Base-by-base conservation (phyloP, 495 filamentous ascomycete genomes). In the Aspergillus leporis region DNA sequence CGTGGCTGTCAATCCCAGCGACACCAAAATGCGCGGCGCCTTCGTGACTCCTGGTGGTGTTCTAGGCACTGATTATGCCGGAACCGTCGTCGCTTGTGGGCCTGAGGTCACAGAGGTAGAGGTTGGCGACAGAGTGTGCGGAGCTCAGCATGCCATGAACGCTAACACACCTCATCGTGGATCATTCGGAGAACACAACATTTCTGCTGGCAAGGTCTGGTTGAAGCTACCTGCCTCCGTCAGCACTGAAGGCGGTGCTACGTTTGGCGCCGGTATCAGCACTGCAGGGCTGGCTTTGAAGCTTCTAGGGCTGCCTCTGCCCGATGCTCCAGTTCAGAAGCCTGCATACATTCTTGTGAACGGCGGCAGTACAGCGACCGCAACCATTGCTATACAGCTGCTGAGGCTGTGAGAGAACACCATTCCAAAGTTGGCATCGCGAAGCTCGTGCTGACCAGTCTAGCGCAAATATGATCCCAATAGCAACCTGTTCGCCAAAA, bases 401-500 rank as follows among this genome's bases (percentile, higher is more conserved):
- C 56, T 32, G n/a, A n/a, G n/a, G n/a, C n/a, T n/a, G n/a, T n/a
- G n/a, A n/a, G n/a, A n/a, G n/a, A n/a, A n/a, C n/a, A n/a, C n/a
- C n/a, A n/a, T n/a, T n/a, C n/a, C n/a, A n/a, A n/a, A n/a, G n/a
- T n/a, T n/a, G n/a, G n/a, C n/a, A n/a, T n/a, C n/a, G n/a, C n/a
- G n/a, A n/a, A n/a, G n/a, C n/a, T n/a, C n/a, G n/a, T n/a, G n/a
- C n/a, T n/a, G n/a, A n/a, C n/a, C n/a, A n/a, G n/a, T 75, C 3
- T 68, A 72, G 66, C 0, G 78, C 73, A 23, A 80, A 81, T 9
- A 69, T 73, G 23, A 64, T 70, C 4, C 73, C 79, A 12, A 76
- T 87, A 41, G 70, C 79, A 6, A 85, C 83, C 0, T 84, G 83
- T 58, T 86, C 84, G 0, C 77, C 79, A 0, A 66, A 64, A 12